These are phyloP conservation scores for Vaccinium macrocarpon DNA, from an alignment of 148 eudicot genomes.

Conservation along the genomic window DNA sequence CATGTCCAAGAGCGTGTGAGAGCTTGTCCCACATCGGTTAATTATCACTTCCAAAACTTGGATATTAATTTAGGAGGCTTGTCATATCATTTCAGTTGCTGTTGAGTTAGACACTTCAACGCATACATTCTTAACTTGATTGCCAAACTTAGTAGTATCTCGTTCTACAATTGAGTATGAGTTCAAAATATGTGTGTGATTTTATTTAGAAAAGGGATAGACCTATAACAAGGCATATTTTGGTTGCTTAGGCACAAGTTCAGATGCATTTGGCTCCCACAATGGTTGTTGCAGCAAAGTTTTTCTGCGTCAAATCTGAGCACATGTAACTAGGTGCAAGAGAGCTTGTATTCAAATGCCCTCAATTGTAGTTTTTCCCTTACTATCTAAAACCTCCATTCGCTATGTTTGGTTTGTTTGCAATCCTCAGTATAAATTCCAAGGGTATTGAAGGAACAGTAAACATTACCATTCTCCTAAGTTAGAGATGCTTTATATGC, in stretches of 20 bases:
- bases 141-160: neutral
- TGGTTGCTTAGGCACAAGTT: neutral
- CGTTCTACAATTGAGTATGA: no score
- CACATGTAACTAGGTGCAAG: slow-evolving; percentile 22
- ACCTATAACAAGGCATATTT: neutral
- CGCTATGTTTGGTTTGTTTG: neutral
- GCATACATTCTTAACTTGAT: no score
- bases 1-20: no score
- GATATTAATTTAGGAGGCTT: no score
- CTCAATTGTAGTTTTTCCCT: neutral
- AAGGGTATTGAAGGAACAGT: neutral
- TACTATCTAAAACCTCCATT: neutral
- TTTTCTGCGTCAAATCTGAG: neutral
- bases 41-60: no score
- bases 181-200: neutral
- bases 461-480: neutral
- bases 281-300: neutral
- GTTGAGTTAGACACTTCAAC: no score
- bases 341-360: neutral
- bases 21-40: no score
- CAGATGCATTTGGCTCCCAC: neutral
- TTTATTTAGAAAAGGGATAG: neutral
- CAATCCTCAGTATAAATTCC: neutral
- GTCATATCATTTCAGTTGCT: no score
- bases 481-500: neutral